Evolutionary conservation across 2,329 filamentous ascomycete genomes (phyloP).

Genomic region (Exserohilum rostratum): DNA sequence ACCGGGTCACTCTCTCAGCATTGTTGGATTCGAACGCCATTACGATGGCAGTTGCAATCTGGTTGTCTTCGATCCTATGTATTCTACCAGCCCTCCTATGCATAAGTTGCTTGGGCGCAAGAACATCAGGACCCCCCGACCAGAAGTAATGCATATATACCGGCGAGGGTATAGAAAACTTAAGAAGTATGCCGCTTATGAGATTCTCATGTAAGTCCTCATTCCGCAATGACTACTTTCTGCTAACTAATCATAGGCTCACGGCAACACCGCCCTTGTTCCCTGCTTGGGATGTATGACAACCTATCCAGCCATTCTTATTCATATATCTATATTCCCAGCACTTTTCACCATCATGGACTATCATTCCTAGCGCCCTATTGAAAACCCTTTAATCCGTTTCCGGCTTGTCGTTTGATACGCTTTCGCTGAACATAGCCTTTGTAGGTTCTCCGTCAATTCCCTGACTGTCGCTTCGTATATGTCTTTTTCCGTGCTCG

Average conservation of each 20-base stretch:
- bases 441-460: constrained; percentile 45
- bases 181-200: constrained; percentile 75
- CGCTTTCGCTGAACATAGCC: constrained; percentile 31
- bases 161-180: constrained; percentile 73
- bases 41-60: constrained; percentile 69
- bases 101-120: constrained; percentile 61
- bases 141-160: constrained; percentile 68
- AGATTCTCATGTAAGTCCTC: constrained; percentile 70
- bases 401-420: background rate
- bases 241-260: constrained; percentile 34
- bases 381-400: background rate
- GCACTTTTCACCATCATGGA: constrained; percentile 16
- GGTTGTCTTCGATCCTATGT: constrained; percentile 88
- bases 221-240: background rate
- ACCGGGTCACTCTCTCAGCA: constrained; percentile 87
- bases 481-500: constrained; percentile 48
- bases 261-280: constrained; percentile 47
- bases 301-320: constrained; percentile 9
- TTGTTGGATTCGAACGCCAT: constrained; percentile 80
- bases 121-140: constrained; percentile 55
- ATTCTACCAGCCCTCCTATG: constrained; percentile 70
- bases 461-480: constrained; percentile 45
- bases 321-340: constrained; percentile 26
- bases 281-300: constrained; percentile 51
- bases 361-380: constrained; percentile 13